Base-by-base conservation (phyloP, 345 rosid species). In the Linum trigynum region DNA sequence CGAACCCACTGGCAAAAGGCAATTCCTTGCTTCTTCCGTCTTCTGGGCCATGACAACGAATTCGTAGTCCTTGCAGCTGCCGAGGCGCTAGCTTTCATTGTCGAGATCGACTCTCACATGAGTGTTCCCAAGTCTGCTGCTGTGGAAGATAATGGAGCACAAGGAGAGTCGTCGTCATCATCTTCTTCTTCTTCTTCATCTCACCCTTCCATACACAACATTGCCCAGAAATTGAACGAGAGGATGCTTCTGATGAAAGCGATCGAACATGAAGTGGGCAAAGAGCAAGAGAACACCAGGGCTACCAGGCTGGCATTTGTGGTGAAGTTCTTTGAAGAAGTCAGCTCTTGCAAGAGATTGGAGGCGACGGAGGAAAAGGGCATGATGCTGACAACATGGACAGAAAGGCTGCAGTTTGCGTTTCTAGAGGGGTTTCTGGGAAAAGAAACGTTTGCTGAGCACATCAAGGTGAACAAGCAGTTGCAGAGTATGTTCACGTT, bases 51-150 rank as follows among this genome's bases (percentile, higher is more conserved):
- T 3, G 23, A 32, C 3, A 40, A 66, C 12, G 62, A 41, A 32
- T 11, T 39, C 39, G 57, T 66, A 36, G 58, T 15, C 15, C 5
- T 14, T 2, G 63, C 69, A 7, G 69, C 69, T 23, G 69, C 62
- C 0, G 62, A 66, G 43, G 62, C 62, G 17, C 17, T 57, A 23
- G 56, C 63, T 35, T 41, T 66, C 14, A 66, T 58, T 41, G 32
- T 66, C 57, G 69, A 58, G 63, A 58, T 41, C 4, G 41, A 66
- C 35, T 23, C 62, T 39, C 23, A n/a, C 16, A 57, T 3, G 43
- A 66, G 37, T 32, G 41, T 11, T 66, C 41, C 51, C 51, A 45
- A 2, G 51, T 2, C 12, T 45, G 51, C 51, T 45, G 51, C 7
- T 9, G 12, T 7, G 7, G 7, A 14, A 9, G 12, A 45, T 45